Conservation (phyloP, 257 asterid genomes). For the Paraleonurus japonicus region DNA sequence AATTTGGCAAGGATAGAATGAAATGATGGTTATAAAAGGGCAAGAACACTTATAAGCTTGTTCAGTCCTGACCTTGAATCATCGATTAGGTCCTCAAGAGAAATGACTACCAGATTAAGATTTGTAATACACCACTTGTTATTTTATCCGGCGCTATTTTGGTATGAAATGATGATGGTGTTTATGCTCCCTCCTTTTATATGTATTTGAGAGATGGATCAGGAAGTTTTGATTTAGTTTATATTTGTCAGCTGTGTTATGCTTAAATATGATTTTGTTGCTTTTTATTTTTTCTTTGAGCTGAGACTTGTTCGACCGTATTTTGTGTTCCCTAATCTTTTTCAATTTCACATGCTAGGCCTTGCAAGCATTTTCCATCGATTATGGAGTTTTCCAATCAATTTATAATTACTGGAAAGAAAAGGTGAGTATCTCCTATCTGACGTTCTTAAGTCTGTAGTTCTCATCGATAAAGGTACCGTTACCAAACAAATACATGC, state of each 20-base stretch:
- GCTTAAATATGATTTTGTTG: slow-evolving; percentile 1
- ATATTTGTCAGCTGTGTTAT: background rate
- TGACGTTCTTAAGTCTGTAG: slow-evolving; percentile 7
- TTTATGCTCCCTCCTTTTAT: background rate
- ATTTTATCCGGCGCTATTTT: background rate
- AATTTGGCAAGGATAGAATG: background rate
- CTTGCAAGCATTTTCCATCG: slow-evolving; percentile 72
- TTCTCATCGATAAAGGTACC: background rate
- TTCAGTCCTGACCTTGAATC: background rate
- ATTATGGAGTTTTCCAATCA: slow-evolving; percentile 88
- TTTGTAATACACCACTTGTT: background rate
- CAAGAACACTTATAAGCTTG: background rate
- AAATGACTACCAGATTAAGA: background rate
- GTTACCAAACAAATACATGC: background rate
- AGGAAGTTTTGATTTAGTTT: background rate
- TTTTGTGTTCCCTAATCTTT: slow-evolving; percentile 32
- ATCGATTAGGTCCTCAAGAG: background rate
- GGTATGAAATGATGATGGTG: background rate
- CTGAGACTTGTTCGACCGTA: background rate
- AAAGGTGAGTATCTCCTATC: slow-evolving; percentile 53
- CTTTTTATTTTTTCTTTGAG: background rate
- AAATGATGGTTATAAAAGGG: slow-evolving; percentile 6
- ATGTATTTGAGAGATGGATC: slow-evolving; percentile 3
- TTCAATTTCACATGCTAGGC: slow-evolving; percentile 56
- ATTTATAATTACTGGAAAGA: slow-evolving; percentile 91